phyloP scores from a whole-genome alignment of 441 rosid genomes.

The Gossypium trilobum region DNA sequence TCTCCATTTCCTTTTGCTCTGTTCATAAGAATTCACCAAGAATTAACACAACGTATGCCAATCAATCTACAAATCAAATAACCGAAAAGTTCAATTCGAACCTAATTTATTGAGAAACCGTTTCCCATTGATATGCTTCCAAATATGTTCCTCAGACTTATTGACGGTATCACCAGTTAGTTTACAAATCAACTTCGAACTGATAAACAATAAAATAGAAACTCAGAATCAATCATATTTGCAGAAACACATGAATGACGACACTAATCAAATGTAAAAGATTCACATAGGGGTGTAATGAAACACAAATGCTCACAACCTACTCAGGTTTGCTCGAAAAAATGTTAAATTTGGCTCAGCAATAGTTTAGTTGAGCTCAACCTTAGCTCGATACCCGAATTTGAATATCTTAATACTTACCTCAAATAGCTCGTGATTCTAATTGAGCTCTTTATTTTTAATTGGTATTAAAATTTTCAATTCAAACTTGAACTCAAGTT shows the following conservation, averaged over 20 bases:
- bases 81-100: conserved; percentile 17
- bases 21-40: conserved; percentile 16
- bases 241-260: neutral
- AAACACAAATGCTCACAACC: neutral
- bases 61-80: neutral
- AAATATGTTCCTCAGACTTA: conserved; percentile 84
- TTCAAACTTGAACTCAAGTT: neutral
- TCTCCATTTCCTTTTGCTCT: conserved; percentile 63
- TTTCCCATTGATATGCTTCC: conserved; percentile 85
- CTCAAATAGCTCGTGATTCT: neutral
- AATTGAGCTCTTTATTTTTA: too few species aligned
- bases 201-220: conserved; percentile 21
- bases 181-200: conserved; percentile 74
- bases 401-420: neutral
- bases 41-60: neutral
- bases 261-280: neutral
- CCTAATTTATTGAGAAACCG: conserved; percentile 84
- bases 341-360: neutral
- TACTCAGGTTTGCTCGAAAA: neutral
- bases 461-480: neutral
- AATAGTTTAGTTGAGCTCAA: neutral
- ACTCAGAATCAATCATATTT: neutral
- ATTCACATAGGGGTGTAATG: neutral
- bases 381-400: neutral
- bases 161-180: conserved; percentile 79